Evolutionary conservation across 2,329 filamentous ascomycete species (phyloP).

Genomic region (Alternaria sp.): DNA sequence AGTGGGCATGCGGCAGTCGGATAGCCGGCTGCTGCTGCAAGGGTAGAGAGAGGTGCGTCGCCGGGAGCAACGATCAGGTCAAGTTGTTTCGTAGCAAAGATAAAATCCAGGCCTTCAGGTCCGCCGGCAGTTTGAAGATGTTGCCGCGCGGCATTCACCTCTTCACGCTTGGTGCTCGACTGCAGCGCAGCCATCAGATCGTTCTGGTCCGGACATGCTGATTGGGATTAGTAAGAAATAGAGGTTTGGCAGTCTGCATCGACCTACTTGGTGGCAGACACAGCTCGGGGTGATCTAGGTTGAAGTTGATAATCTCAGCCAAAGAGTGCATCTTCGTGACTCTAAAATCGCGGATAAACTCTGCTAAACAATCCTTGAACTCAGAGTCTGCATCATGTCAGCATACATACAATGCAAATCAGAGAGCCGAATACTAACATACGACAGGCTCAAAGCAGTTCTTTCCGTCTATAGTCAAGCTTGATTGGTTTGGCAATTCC

Average conservation of each 20-base stretch:
- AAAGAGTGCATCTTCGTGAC: constrained; percentile 49
- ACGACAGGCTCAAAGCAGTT: constrained; percentile 50
- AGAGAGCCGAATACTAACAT: constrained; percentile 34
- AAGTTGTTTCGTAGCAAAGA: constrained; percentile 41
- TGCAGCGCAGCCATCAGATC: constrained; percentile 48
- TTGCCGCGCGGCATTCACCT: constrained; percentile 37
- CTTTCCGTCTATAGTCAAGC: constrained; percentile 41
- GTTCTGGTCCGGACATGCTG: constrained; percentile 46
- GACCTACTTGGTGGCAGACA: constrained; percentile 42
- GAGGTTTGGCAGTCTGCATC: neutral
- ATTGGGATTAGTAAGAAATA: constrained; percentile 4
- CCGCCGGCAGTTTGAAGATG: constrained; percentile 43
- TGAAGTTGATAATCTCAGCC: constrained; percentile 51
- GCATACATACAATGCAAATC: neutral
- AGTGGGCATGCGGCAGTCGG: constrained; percentile 48
- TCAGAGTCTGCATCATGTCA: constrained; percentile 40
- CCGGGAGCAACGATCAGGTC: constrained; percentile 48
- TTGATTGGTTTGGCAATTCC: constrained; percentile 41
- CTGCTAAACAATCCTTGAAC: constrained; percentile 45
- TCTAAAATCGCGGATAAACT: constrained; percentile 49
- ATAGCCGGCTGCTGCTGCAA: constrained; percentile 48
- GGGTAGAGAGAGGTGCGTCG: constrained; percentile 47
- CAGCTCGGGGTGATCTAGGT: constrained; percentile 48
- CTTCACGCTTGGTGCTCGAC: constrained; percentile 32
- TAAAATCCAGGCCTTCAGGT: constrained; percentile 43